Conservation (phyloP, 192 early-diverging fungal species). For the Coemansia sp. region DNA sequence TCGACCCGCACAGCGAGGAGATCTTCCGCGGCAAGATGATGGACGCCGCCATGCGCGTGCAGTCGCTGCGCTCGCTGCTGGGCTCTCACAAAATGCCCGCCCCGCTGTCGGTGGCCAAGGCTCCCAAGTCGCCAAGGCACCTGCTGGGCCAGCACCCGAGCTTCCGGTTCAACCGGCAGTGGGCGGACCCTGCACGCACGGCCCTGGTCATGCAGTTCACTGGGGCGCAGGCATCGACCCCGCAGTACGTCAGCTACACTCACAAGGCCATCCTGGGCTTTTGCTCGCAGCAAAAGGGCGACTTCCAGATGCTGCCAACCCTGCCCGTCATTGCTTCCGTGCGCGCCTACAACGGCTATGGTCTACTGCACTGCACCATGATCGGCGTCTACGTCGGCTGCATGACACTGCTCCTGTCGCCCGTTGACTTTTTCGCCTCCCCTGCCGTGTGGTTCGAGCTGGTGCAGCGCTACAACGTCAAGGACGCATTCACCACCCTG, state of each 20-base stretch:
- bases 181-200: constrained; percentile 50
- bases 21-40: constrained; percentile 64
- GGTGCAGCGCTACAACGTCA: constrained; percentile 68
- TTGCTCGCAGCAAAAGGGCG: constrained; percentile 51
- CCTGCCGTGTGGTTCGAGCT: constrained; percentile 74
- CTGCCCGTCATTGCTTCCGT: constrained; percentile 51
- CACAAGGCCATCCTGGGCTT: constrained; percentile 41
- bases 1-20: constrained; percentile 65
- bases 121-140: constrained; percentile 61
- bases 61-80: constrained; percentile 34
- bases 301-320: constrained; percentile 52
- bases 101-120: constrained; percentile 63
- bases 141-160: constrained; percentile 59
- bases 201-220: constrained; percentile 60
- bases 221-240: constrained; percentile 44
- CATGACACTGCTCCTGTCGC: constrained; percentile 63
- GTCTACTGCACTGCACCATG: constrained; percentile 54
- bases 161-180: constrained; percentile 57
- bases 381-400: constrained; percentile 59
- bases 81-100: constrained; percentile 56
- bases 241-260: constrained; percentile 50
- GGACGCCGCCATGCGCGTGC: constrained; percentile 57
- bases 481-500: constrained; percentile 66
- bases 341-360: constrained; percentile 54
- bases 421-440: constrained; percentile 59